A percentile compares a stretch with the other conserved stretches of the same genome.
These are phyloP conservation scores for Cryptosporidium viatorum DNA, from an alignment of 169 alveolate genomes.

Conservation along the genomic window DNA sequence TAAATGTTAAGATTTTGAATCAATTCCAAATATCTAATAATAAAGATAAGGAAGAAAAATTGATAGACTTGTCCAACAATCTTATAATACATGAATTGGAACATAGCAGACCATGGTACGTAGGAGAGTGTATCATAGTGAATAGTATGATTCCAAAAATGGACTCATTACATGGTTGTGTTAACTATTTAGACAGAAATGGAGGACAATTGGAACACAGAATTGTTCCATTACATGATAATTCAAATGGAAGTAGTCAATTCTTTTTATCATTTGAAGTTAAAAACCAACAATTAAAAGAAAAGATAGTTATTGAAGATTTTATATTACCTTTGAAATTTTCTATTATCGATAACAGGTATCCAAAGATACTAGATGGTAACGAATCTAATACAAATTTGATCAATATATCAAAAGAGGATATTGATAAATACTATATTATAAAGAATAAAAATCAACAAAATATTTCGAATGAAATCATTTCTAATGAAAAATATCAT, in stretches of 20 bases:
- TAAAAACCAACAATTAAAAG: constrained; percentile 5
- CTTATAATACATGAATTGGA: constrained; percentile 20
- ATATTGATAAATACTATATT: neutral
- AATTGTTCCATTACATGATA: constrained; percentile 19
- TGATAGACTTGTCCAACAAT: neutral
- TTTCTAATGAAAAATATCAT: neutral
- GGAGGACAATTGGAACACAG: neutral
- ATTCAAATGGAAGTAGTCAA: neutral
- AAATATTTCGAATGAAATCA: neutral
- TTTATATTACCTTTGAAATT: constrained; percentile 16
- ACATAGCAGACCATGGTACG: constrained; percentile 23
- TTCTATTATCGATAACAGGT: neutral
- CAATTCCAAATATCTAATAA: neutral
- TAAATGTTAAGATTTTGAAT: constrained; percentile 1
- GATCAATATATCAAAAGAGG: constrained; percentile 17
- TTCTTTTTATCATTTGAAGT: constrained; percentile 18
- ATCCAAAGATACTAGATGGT: constrained; percentile 15
- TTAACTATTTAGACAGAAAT: constrained; percentile 8
- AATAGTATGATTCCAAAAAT: constrained; percentile 22
- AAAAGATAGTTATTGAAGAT: constrained; percentile 25
- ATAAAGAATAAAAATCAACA: neutral
- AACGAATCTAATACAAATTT: constrained; percentile 23
- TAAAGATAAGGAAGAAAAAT: neutral
- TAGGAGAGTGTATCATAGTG: constrained; percentile 27
- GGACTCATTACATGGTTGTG: constrained; percentile 44